Evolutionary conservation across 371 early-diverging fungal genomes (phyloP), one percentile per base, ranked within the genome.

Genomic region (Haplosporangium sp.): DNA sequence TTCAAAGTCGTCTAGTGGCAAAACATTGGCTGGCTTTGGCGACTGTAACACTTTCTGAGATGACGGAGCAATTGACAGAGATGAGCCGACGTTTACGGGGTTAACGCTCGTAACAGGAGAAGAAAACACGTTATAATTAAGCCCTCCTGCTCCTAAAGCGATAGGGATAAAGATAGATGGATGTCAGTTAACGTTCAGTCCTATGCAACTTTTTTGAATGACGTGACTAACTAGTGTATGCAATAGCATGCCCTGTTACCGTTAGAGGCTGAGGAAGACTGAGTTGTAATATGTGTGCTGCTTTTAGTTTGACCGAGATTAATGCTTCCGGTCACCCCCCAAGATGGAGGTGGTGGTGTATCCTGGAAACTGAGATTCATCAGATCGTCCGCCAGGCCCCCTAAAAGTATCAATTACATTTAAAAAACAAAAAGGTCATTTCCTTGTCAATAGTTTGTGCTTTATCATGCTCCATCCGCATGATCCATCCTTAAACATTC

Each of bases 361-460:
- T 72, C 79, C n/a, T 72, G 63, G 48, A 79, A 79, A 41, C 53
- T 79, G 43, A 79, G 64, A n/a, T 72, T 72, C 79, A 72, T 61
- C 6, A 79, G 45, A 42, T 79, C 79, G 29, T 79, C 79, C 73
- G 72, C 72, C 16, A 79, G 56, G 42, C 60, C 72, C 6, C 72
- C 77, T 72, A 60, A 51, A 41, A 36, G 21, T 16, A 41, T 45
- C 23, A 14, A 43, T 11, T 1, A 3, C 55, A 54, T 9, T 13
- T 11, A 43, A 18, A 51, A n/a, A 18, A 36, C 11, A 40, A 38
- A 45, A 9, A 21, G 13, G 23, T 20, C 8, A 36, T 14, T 16
- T 16, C 21, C 40, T 6, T 43, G 29, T 9, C 16, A 41, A 18
- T 40, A 42, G 8, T 12, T 5, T 21, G 18, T 51, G 18, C 9